Evolutionary conservation across 371 early-diverging fungal genomes (phyloP), one percentile per base, ranked within the genome.

Genomic region (Syncephalastrum sp.): DNA sequence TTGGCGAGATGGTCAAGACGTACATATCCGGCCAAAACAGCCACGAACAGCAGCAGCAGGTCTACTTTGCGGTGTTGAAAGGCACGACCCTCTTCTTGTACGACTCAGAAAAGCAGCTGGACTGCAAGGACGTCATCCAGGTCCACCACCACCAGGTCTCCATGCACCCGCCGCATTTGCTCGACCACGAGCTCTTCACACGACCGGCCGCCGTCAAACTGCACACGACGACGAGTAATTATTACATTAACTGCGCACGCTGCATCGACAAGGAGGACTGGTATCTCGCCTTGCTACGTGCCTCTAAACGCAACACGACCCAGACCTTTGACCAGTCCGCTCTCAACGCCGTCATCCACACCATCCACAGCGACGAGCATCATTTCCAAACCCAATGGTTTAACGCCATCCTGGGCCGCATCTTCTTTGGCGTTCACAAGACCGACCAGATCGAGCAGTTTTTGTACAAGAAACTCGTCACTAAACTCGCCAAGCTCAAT

Each of bases 261-360:
- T 81, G 86, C 15, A 82, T 81, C 7, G 91, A 93, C 47, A 96
- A 96, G 71, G 96, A 96, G 64, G 93, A 92, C 64, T 96, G 96
- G 96, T 92, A 86, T 54, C 68, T 83, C 50, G 75, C 79, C 19
- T 67, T 89, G 12, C 67, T 78, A 19, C 78, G 79, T 44, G 83
- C 82, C 4, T 66, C 77, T 10, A 29, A 60, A 14, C 60, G 58
- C n/a, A 47, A 56, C 10, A 17, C 53, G 3, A 44, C 42, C 23
- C 66, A 62, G 47, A 75, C 81, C 59, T 83, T 84, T 61, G 84
- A 87, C 54, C 70, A 68, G 15, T 60, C 66, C 21, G 83, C 84
- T 1, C 77, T 87, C 61, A 72, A 79, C 57, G 72, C 81, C 43
- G 64, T 84, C 53, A 79, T 84, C 25, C 72, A 68, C 15, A 72